Evolutionary conservation across 129 eudicot genomes (phyloP).

Genomic region (Heracleum sosnowskyi): DNA sequence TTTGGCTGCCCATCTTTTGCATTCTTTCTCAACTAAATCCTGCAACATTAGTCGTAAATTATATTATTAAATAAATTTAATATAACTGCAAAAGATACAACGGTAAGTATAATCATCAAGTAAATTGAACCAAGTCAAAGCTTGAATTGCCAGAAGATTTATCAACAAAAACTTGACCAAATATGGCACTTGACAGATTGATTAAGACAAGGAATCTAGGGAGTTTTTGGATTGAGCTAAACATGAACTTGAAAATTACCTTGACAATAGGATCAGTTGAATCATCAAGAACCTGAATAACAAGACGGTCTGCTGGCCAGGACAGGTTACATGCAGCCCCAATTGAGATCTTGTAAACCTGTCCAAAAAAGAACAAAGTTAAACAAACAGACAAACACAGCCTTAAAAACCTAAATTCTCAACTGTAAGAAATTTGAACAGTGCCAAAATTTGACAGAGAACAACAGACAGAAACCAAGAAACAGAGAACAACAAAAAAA

Average conservation of each 20-base stretch:
- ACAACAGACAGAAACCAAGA: neutral
- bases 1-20: constrained; percentile 95
- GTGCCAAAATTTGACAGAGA: constrained; percentile 2
- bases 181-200: neutral
- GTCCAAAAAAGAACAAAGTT: neutral
- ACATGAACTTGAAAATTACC: constrained; percentile 29
- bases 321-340: constrained; percentile 84
- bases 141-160: neutral
- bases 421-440: constrained; percentile 1
- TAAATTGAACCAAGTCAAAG: neutral
- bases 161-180: neutral
- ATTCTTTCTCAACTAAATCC: constrained; percentile 95
- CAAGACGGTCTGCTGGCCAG: constrained; percentile 87
- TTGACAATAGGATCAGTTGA: constrained; percentile 69
- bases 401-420: constrained; percentile 1
- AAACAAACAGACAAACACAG: neutral
- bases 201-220: neutral
- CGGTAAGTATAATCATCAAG: neutral
- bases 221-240: constrained; percentile 11
- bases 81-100: neutral
- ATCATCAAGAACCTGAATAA: constrained; percentile 95
- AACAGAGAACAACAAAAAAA: neutral
- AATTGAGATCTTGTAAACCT: constrained; percentile 96
- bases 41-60: constrained; percentile 15
- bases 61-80: neutral